These are phyloP conservation scores for Vicia faba DNA, from an alignment of 306 rosid genomes.

Conservation along the genomic window DNA sequence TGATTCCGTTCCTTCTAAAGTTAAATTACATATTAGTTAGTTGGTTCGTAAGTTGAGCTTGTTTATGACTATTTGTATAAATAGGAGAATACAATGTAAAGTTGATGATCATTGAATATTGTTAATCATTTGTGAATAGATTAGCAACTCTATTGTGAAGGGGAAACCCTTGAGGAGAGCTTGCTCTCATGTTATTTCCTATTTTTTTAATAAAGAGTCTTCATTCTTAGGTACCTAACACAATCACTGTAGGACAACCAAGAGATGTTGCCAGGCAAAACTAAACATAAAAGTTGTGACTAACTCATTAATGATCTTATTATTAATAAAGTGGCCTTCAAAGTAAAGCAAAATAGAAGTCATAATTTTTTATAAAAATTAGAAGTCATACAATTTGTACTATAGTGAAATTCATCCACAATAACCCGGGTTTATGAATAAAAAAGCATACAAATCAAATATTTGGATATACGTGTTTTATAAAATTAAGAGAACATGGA, in stretches of 20 bases:
- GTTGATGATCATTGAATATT: too few relatives aligned
- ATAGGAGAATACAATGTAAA: too few relatives aligned
- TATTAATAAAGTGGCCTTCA: background rate
- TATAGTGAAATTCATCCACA: background rate
- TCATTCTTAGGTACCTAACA: background rate
- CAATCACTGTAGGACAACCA: slow-evolving; percentile 6
- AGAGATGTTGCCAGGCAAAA: slow-evolving; percentile 1
- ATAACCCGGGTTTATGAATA: background rate
- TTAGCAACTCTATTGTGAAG: too few relatives aligned
- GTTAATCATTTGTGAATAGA: too few relatives aligned
- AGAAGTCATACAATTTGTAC: slow-evolving; percentile 19
- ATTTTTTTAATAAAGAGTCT: too few relatives aligned
- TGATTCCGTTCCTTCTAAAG: background rate
- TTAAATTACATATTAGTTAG: background rate
- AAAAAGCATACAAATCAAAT: slow-evolving; percentile 13
- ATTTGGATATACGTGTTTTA: background rate
- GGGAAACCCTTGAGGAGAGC: too few relatives aligned
- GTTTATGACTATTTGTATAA: too few relatives aligned
- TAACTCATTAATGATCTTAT: background rate
- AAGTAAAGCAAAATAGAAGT: slow-evolving; percentile 1
- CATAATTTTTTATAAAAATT: background rate
- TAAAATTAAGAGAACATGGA: slow-evolving; percentile 9
- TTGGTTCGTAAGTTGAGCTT: too few relatives aligned
- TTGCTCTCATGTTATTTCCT: too few relatives aligned
- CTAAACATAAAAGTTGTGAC: slow-evolving; percentile 4